Conservation (phyloP, 2,329 filamentous ascomycete species). For the Aspergillus melleus region DNA sequence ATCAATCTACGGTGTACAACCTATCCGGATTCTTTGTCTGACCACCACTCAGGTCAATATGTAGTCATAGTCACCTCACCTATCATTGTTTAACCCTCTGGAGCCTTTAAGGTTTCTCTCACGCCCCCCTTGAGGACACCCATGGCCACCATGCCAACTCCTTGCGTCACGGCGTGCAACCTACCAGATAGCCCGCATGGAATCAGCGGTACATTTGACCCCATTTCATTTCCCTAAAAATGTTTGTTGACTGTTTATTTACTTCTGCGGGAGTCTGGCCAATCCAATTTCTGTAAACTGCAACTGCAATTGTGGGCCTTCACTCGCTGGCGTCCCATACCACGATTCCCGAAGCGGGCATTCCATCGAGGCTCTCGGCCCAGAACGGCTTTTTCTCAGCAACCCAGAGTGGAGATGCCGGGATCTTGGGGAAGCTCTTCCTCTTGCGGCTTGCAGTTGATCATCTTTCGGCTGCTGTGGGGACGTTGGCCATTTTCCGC, state of each 20-base stretch:
- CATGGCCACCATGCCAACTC: slow-evolving; percentile 19
- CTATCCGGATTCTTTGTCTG: background rate
- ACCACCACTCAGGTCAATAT: slow-evolving; percentile 5
- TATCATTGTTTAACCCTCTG: background rate
- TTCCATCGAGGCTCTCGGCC: slow-evolving; percentile 18
- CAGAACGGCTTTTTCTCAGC: slow-evolving; percentile 19
- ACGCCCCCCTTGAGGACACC: background rate
- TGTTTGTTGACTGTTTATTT: background rate
- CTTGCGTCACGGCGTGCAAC: slow-evolving; percentile 30
- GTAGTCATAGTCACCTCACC: background rate
- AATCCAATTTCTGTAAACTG: slow-evolving; percentile 3
- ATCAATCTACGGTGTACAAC: background rate
- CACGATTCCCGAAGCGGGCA: slow-evolving; percentile 29
- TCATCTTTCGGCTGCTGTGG: slow-evolving; percentile 7
- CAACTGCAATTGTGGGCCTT: background rate
- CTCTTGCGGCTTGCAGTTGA: slow-evolving; percentile 20
- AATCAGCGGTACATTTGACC: background rate
- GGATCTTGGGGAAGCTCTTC: slow-evolving; percentile 8
- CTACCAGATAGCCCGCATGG: slow-evolving; percentile 14
- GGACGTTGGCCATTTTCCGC: slow-evolving; percentile 6
- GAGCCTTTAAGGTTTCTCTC: background rate
- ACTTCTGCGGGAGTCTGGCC: background rate
- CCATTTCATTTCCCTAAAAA: background rate
- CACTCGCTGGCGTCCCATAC: slow-evolving; percentile 9
- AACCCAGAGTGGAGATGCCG: slow-evolving; percentile 12